A percentile compares a stretch with the other conserved stretches of the same genome.
These are phyloP conservation scores for Phyllosticta paracitricarpa DNA, from an alignment of 2,329 filamentous ascomycete species.

Conservation along the genomic window DNA sequence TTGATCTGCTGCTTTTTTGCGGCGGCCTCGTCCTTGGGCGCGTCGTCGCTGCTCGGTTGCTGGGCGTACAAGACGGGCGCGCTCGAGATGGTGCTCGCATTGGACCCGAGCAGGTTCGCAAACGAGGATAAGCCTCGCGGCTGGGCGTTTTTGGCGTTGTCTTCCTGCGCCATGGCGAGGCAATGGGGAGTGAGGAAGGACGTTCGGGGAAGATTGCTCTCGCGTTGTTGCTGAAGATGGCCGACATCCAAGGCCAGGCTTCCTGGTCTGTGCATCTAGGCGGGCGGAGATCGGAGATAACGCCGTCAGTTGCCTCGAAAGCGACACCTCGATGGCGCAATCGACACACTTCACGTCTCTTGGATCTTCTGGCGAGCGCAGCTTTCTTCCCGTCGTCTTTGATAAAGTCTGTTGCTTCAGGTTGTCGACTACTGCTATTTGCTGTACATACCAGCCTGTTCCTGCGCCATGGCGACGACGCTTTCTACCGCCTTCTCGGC, in stretches of 20 bases:
- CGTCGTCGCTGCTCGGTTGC: constrained; percentile 28
- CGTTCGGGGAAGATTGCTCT: not conserved
- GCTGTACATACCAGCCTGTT: not conserved
- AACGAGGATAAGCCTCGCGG: constrained; percentile 57
- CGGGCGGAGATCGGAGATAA: not conserved
- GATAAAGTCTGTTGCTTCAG: not conserved
- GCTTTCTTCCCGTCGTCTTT: not conserved
- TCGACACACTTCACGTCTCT: not conserved
- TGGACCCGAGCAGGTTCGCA: constrained; percentile 64
- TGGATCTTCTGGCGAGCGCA: not conserved
- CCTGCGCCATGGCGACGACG: constrained; percentile 45
- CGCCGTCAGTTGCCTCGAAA: not conserved
- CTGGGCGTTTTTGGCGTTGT: constrained; percentile 3
- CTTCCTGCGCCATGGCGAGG: constrained; percentile 7
- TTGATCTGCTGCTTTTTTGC: constrained; percentile 50
- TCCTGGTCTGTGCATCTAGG: not conserved
- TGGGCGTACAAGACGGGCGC: constrained; percentile 64
- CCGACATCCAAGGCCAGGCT: not conserved
- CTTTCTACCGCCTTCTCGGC: constrained; percentile 48
- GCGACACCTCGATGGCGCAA: constrained; percentile 2
- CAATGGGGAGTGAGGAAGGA: not conserved
- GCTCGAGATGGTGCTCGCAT: constrained; percentile 60
- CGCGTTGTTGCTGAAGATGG: not conserved
- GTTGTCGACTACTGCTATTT: not conserved
- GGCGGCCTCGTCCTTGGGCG: constrained; percentile 36